Percentiles rank a stretch among this genome's conserved stretches.
Evolutionary conservation across 768 basidiomycete genomes (phyloP).

Genomic region (Phylloporus sp.): DNA sequence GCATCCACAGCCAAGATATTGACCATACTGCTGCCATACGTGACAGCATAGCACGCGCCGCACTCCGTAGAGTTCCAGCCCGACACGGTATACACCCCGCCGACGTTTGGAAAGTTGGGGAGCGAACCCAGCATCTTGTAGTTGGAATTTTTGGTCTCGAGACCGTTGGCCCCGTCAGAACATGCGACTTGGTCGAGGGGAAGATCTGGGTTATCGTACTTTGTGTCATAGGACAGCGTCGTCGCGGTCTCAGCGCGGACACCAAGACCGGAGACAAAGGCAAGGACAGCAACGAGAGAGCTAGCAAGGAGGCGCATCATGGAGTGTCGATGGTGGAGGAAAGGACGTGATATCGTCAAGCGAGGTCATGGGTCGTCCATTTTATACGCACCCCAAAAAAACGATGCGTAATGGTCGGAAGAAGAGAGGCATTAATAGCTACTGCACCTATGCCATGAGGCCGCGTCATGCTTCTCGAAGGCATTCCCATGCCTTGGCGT

Average conservation of each 20-base stretch:
- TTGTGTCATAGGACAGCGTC: constrained; percentile 35
- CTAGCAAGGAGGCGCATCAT: constrained; percentile 26
- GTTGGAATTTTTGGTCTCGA: constrained; percentile 23
- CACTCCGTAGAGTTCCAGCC: constrained; percentile 24
- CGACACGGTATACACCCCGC: constrained; percentile 24
- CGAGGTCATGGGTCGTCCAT: neutral
- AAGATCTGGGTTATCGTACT: constrained; percentile 30
- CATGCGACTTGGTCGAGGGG: constrained; percentile 33
- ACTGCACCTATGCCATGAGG: too few species aligned
- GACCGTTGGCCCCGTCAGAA: constrained; percentile 36
- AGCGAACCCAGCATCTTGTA: constrained; percentile 37
- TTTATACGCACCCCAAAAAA: constrained; percentile 18
- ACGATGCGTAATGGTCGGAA: neutral
- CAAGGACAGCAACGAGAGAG: constrained; percentile 11
- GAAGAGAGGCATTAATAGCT: neutral
- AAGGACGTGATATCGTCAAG: neutral
- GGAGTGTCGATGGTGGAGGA: neutral
- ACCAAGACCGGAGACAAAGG: constrained; percentile 12
- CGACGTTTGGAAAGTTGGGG: constrained; percentile 35
- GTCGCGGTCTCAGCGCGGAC: constrained; percentile 18
- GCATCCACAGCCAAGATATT: constrained; percentile 53
- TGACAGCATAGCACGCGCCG: constrained; percentile 30
- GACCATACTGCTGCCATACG: constrained; percentile 33
- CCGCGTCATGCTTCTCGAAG: too few species aligned
- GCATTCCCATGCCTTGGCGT: too few species aligned